These are phyloP conservation scores for Euptelea pleiosperma DNA, from an alignment of 164 flowering plant species.

Conservation along the genomic window DNA sequence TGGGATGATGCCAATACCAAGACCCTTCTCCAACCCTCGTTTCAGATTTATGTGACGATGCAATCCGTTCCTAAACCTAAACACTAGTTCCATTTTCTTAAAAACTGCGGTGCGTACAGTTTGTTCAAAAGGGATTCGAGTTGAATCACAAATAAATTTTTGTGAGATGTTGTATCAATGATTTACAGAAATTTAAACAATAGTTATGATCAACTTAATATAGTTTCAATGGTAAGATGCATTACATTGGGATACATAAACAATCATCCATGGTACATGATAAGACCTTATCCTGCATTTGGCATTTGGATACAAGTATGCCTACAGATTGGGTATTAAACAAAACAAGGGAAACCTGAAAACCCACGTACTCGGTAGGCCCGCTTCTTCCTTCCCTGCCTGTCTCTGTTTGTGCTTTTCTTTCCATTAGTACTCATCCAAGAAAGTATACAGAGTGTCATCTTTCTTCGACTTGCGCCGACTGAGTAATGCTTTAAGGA, in stretches of 20 bases:
- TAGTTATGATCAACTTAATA: neutral
- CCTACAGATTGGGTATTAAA: neutral
- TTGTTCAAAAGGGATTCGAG: too few species aligned
- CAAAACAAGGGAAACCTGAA: neutral
- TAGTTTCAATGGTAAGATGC: neutral
- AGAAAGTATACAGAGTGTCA: constrained; percentile 52
- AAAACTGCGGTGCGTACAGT: too few species aligned
- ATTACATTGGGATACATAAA: neutral
- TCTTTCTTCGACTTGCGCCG: constrained; percentile 76
- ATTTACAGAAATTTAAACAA: neutral
- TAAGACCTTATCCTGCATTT: neutral
- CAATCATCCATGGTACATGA: neutral
- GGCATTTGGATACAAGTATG: neutral
- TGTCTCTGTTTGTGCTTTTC: neutral
- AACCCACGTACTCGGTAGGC: neutral
- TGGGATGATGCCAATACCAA: constrained; percentile 1
- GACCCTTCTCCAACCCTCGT: too few species aligned
- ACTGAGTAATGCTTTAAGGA: constrained; percentile 68
- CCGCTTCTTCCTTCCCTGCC: too few species aligned
- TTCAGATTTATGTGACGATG: too few species aligned
- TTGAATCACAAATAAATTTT: too few species aligned
- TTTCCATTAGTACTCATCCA: constrained; percentile 64
- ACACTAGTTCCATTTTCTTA: too few species aligned
- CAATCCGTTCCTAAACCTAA: too few species aligned
- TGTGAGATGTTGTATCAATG: too few species aligned